Conservation (phyloP, 2,329 filamentous ascomycete genomes). For the Aspergillus thermomutatus region DNA sequence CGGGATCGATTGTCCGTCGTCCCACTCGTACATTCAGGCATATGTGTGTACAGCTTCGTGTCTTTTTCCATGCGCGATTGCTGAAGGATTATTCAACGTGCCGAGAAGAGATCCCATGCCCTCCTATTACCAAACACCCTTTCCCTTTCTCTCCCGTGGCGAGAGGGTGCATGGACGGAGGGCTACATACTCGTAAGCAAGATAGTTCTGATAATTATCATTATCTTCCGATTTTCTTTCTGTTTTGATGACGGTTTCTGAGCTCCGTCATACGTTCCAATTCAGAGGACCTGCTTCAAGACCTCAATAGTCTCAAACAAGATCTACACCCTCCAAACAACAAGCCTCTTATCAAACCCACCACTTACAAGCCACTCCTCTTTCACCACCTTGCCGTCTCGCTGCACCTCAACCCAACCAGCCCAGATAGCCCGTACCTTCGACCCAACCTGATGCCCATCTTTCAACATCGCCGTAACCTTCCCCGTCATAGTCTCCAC, state of each 20-base stretch:
- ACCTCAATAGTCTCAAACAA: slow-evolving; percentile 12
- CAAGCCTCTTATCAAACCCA: slow-evolving; percentile 61
- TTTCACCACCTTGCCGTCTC: slow-evolving; percentile 21
- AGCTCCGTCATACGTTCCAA: neutral
- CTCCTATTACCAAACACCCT: slow-evolving; percentile 50
- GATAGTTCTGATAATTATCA: neutral
- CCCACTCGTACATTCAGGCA: slow-evolving; percentile 44
- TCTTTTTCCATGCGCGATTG: slow-evolving; percentile 57
- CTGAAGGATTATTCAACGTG: slow-evolving; percentile 67
- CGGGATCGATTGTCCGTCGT: slow-evolving; percentile 7
- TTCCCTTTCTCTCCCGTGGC: slow-evolving; percentile 34
- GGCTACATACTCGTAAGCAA: slow-evolving; percentile 36
- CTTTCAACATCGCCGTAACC: slow-evolving; percentile 47
- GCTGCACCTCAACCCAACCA: slow-evolving; percentile 38
- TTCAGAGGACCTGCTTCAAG: neutral
- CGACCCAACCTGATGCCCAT: slow-evolving; percentile 54
- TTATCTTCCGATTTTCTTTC: neutral
- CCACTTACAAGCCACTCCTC: slow-evolving; percentile 60
- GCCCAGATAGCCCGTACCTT: slow-evolving; percentile 60
- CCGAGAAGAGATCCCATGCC: slow-evolving; percentile 53
- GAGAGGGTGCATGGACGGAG: slow-evolving; percentile 48
- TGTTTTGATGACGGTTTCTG: neutral
- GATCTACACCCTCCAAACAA: slow-evolving; percentile 49
- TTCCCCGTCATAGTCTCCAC: slow-evolving; percentile 59
- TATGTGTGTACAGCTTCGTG: slow-evolving; percentile 70